These are phyloP conservation scores for Benincasa hispida DNA, from an alignment of 306 rosid species.

Conservation along the genomic window DNA sequence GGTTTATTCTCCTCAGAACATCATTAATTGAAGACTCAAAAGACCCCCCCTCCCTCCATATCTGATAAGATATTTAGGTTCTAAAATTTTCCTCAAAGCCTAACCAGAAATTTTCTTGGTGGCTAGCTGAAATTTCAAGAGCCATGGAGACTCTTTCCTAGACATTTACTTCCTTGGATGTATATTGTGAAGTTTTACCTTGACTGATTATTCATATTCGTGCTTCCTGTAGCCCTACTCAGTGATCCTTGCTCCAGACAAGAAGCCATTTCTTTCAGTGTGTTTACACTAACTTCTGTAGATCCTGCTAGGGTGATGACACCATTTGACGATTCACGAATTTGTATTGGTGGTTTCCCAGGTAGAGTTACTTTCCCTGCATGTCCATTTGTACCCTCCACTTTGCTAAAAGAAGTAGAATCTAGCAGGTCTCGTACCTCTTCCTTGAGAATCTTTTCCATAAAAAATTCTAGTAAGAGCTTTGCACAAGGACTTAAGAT, in stretches of 20 bases:
- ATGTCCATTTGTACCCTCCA: constrained; percentile 78
- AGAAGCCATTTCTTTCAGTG: constrained; percentile 89
- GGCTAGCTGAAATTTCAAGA: constrained; percentile 1
- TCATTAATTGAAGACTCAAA: neutral
- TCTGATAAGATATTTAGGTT: neutral
- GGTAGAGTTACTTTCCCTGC: constrained; percentile 52
- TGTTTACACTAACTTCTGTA: constrained; percentile 74
- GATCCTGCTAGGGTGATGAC: constrained; percentile 97
- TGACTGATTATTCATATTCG: constrained; percentile 98
- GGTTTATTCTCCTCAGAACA: neutral
- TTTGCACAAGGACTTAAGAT: constrained; percentile 6
- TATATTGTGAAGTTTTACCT: constrained; percentile 34
- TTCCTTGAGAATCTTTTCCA: constrained; percentile 84
- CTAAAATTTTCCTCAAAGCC: neutral
- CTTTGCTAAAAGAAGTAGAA: constrained; percentile 54
- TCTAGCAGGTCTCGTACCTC: constrained; percentile 96
- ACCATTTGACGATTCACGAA: constrained; percentile 97
- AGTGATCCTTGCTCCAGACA: constrained; percentile 94
- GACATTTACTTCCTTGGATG: neutral
- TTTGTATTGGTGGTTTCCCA: constrained; percentile 93
- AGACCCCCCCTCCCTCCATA: neutral
- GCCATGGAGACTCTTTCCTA: neutral
- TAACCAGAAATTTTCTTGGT: neutral
- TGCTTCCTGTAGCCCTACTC: constrained; percentile 98
- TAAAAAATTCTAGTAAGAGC: constrained; percentile 22